phyloP scores from a whole-genome alignment of 2,329 filamentous ascomycete genomes.

The Hortaea sp. region DNA sequence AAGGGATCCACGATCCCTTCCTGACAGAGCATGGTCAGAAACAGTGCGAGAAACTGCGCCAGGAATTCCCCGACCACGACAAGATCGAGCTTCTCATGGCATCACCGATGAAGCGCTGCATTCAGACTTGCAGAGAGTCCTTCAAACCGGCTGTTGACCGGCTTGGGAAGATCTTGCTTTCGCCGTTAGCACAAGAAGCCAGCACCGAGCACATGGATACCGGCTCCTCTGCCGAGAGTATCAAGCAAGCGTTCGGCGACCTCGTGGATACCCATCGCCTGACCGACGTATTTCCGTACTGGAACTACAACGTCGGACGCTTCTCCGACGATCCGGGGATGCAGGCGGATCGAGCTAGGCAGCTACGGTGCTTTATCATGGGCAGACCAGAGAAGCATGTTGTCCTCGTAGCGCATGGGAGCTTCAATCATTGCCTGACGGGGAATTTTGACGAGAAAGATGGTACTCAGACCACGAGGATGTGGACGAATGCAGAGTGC shows the following conservation, averaged over 20 bases:
- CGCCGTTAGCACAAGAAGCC: conserved; percentile 12
- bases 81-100: conserved; percentile 15
- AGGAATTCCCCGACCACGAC: conserved; percentile 10
- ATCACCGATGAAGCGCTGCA: conserved; percentile 13
- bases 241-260: conserved; percentile 7
- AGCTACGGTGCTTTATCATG: conserved; percentile 6
- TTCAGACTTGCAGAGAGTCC: conserved; percentile 12
- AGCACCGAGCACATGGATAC: conserved; percentile 13
- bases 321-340: conserved; percentile 4
- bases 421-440: conserved; percentile 11
- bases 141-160: conserved; percentile 29
- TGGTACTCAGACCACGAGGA: conserved; percentile 5
- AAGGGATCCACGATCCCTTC: conserved; percentile 39
- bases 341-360: conserved; percentile 6
- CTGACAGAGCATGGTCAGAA: conserved; percentile 12
- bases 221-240: conserved; percentile 2
- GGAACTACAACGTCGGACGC: conserved; percentile 9
- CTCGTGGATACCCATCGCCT: conserved; percentile 46
- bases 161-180: conserved; percentile 7
- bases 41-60: conserved; percentile 7
- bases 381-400: conserved; percentile 11
- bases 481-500: conserved; percentile 14
- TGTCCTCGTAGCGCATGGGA: conserved; percentile 12
- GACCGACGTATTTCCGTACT: conserved; percentile 36
- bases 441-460: conserved; percentile 12